These are phyloP conservation scores for Achlya hypogyna DNA, from an alignment of 352 stramenopile genomes.

Conservation along the genomic window DNA sequence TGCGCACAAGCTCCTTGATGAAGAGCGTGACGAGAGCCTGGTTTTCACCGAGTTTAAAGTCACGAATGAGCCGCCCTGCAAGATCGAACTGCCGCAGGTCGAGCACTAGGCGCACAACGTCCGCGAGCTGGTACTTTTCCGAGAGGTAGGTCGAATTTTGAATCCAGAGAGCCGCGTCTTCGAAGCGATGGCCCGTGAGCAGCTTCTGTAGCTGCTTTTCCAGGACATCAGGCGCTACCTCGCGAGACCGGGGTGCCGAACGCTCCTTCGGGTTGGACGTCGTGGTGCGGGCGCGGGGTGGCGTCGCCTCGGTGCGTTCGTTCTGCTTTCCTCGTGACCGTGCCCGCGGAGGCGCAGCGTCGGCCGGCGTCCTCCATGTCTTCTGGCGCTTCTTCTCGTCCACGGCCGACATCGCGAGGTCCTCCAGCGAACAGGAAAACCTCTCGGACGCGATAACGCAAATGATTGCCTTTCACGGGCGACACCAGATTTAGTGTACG, in stretches of 20 bases:
- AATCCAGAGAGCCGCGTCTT: conserved; percentile 66
- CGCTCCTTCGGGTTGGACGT: not conserved
- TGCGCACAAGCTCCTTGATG: conserved; percentile 67
- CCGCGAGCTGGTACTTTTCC: conserved; percentile 65
- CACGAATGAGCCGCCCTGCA: conserved; percentile 61
- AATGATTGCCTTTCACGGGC: not conserved
- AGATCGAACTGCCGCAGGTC: conserved; percentile 49
- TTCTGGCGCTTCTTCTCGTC: conserved; percentile 14
- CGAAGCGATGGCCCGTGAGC: conserved; percentile 34
- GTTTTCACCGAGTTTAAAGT: conserved; percentile 51
- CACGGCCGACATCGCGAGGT: not conserved
- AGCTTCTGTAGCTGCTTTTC: conserved; percentile 49
- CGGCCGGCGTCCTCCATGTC: not conserved
- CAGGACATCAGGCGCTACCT: conserved; percentile 30
- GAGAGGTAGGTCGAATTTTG: conserved; percentile 33
- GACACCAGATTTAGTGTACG: not conserved
- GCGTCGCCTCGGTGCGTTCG: not conserved
- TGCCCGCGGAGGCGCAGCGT: not conserved
- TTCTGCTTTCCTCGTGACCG: conserved; percentile 16
- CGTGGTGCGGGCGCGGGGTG: not conserved
- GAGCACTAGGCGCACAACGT: conserved; percentile 71
- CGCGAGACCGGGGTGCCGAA: not conserved
- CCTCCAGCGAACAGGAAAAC: not conserved
- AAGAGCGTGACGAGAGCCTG: conserved; percentile 73
- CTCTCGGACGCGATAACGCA: not conserved